Base-by-base conservation (phyloP, 2,329 filamentous ascomycete genomes). In the Ciborinia camelliae region DNA sequence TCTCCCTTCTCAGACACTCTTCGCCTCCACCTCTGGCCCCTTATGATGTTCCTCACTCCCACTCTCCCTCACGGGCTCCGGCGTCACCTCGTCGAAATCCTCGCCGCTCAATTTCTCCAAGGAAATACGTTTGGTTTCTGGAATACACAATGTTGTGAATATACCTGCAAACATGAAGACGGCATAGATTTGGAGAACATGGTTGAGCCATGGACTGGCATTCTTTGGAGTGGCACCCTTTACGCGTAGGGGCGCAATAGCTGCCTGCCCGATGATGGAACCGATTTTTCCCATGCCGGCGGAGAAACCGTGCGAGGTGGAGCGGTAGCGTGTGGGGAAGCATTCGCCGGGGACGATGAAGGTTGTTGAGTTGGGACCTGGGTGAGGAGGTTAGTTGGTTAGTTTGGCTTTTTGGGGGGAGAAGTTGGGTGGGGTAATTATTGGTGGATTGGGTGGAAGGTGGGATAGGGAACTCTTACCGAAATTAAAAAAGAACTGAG, bases 91-190 rank as follows among this genome's bases (percentile, higher is more conserved):
- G 6, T 51, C 37, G 8, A 28, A 30, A n/a, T 39, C 69, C 74
- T 91, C 88, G 6, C 87, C 88, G 3, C 87, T 84, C 23, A 92
- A 78, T 69, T 87, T 83, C 73, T 92, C 91, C 51, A 95, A 79
- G 0, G 90, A 91, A 76, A 86, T 82, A 1, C 88, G 81, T 79
- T 90, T 92, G 0, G 89, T 92, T 78, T 92, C 91, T 0, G 90
- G 90, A 35, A 93, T 88, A 39, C 94, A 77, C 3, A 93, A 77
- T 1, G 87, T 86, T 1, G 86, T 86, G 57, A 91, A 77, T 62
- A 85, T 81, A 54, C 91, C 91, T 51, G 83, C 82, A 4, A 94
- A 80, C 90, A 93, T 94, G 79, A 94, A 92, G 10, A 91, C 80
- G 0, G 89, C 89, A 75, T 91, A 92, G 53, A 93, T 89, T 75